Base-by-base conservation (phyloP, 2,329 filamentous ascomycete species). In the Claviceps pazoutovae region DNA sequence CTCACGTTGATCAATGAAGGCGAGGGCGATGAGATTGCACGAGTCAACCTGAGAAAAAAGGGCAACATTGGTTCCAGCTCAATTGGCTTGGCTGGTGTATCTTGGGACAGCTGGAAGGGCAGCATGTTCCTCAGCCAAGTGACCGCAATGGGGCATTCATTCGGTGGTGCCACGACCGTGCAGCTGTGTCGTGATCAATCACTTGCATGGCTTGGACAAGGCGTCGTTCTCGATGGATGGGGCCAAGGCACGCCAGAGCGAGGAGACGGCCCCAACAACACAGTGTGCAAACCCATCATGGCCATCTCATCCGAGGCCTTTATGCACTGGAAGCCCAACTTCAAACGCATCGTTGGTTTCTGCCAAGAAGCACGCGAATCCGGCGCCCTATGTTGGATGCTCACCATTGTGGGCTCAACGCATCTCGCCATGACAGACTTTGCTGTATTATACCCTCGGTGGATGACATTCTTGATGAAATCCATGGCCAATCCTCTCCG, bases 371-470 rank as follows among this genome's bases (percentile, higher is more conserved):
- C 71, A 3, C 71, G 68, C 41, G 68, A 70, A 9, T 68, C 71
- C 8, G 71, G 71, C 11, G 64, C 64, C 2, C 64, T 69, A 1
- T 71, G 68, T 46, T 78, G 74, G 74, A 72, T 76, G 63, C 63
- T 75, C 60, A 72, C 74, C 26, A 69, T 76, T 49, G 68, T 71
- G 39, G 82, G 82, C 26, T 82, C 80, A 1, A 77, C 84, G 1
- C 81, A 86, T 60, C 69, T 85, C 34, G 78, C 75, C 5, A 81
- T 84, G 61, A 80, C 77, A 2, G 82, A 86, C 64, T 85, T 85
- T 59, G 76, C 78, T 1, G 66, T 85, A 1, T 65, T 86, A 17
- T 86, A 84, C 58, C 78, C 75, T 4, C 71, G 74, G 42, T 68
- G 79, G 57, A 76, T 77, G 61, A 75, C 76, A 1, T 61, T 79